A percentile compares a stretch with the other conserved stretches of the same genome.
Conservation (phyloP, 2,329 filamentous ascomycete genomes). For the Colletotrichum kahawae region DNA sequence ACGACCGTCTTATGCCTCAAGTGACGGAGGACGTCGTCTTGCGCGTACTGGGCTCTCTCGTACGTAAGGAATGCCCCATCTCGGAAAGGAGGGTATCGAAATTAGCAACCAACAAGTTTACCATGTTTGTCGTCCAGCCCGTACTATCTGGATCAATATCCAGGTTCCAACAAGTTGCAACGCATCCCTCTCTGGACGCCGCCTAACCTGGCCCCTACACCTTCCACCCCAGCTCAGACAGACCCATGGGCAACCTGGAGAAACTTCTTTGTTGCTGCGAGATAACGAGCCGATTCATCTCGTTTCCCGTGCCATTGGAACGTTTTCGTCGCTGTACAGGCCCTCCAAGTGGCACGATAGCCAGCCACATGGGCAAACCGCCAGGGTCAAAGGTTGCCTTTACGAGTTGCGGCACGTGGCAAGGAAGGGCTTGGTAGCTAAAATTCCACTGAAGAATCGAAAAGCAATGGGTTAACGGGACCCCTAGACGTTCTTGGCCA, state of each 20-base stretch:
- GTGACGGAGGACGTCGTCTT: neutral
- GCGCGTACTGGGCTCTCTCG: neutral
- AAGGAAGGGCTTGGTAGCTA: conserved; percentile 14
- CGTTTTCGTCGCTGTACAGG: neutral
- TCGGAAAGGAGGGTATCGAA: neutral
- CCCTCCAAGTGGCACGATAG: neutral
- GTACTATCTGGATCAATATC: neutral
- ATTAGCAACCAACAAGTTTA: neutral
- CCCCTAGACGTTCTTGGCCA: neutral
- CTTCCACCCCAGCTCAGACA: neutral
- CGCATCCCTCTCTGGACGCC: neutral
- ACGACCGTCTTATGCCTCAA: neutral
- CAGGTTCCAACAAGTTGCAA: neutral
- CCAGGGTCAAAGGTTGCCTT: neutral
- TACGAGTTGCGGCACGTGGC: conserved; percentile 10
- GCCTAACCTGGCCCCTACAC: neutral
- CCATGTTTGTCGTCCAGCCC: neutral
- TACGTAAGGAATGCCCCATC: neutral
- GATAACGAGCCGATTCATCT: neutral
- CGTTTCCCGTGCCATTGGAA: neutral
- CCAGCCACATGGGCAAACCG: neutral
- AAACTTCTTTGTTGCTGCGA: neutral
- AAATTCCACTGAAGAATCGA: conserved; percentile 10
- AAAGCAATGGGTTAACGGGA: neutral
- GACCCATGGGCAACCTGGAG: neutral